These are phyloP conservation scores for Amylocarpus encephaloides DNA, from an alignment of 2,329 filamentous ascomycete species.

Conservation along the genomic window DNA sequence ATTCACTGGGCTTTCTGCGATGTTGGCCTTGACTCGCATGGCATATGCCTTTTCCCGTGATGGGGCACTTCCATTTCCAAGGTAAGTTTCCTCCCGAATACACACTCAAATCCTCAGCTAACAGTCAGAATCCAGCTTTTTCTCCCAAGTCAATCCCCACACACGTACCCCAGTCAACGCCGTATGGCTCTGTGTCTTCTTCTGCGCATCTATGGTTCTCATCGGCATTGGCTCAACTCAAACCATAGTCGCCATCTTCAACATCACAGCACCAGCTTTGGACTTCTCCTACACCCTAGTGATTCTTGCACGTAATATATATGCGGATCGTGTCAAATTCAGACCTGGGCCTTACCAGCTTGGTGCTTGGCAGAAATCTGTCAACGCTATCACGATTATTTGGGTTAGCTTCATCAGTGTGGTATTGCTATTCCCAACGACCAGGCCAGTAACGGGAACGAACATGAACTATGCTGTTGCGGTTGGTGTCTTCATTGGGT, in stretches of 20 bases:
- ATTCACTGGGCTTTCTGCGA: slow-evolving; percentile 58
- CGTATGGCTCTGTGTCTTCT: slow-evolving; percentile 57
- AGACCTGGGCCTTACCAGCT: slow-evolving; percentile 47
- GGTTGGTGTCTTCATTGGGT: slow-evolving; percentile 40
- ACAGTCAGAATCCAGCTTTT: slow-evolving; percentile 35
- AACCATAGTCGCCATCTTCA: slow-evolving; percentile 47
- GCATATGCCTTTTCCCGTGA: slow-evolving; percentile 56
- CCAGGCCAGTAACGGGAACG: slow-evolving; percentile 38
- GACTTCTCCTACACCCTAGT: slow-evolving; percentile 53
- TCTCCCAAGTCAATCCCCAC: slow-evolving; percentile 44
- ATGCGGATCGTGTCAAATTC: slow-evolving; percentile 21
- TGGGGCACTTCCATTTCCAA: slow-evolving; percentile 53
- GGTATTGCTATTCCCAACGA: slow-evolving; percentile 49
- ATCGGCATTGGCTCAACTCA: slow-evolving; percentile 45
- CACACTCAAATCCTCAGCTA: not conserved
- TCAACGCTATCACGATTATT: slow-evolving; percentile 50
- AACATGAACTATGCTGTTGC: slow-evolving; percentile 48
- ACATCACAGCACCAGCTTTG: slow-evolving; percentile 45
- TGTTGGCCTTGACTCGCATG: slow-evolving; percentile 58
- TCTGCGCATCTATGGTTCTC: slow-evolving; percentile 45
- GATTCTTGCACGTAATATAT: slow-evolving; percentile 42
- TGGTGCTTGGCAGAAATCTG: slow-evolving; percentile 45
- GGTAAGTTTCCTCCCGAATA: slow-evolving; percentile 32
- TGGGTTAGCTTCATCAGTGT: slow-evolving; percentile 59
- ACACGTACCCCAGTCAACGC: slow-evolving; percentile 56